These are phyloP conservation scores for Torulaspora maleeae DNA, from an alignment of 805 yeast species.

Conservation along the genomic window DNA sequence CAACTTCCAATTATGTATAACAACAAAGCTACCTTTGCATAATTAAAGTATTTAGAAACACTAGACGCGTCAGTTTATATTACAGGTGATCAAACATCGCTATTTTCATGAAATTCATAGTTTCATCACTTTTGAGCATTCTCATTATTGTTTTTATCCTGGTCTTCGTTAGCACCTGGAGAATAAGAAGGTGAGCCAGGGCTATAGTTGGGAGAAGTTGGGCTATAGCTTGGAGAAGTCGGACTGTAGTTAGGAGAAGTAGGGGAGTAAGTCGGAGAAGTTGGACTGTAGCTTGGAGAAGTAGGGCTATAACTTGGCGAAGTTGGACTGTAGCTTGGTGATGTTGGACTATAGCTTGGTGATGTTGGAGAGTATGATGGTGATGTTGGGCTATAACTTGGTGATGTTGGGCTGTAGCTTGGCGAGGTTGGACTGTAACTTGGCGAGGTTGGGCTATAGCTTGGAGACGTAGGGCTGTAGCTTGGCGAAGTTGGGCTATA, in stretches of 20 bases:
- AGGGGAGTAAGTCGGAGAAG: conserved; percentile 63
- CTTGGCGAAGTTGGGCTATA: conserved; percentile 63
- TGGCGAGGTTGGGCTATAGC: conserved; percentile 47
- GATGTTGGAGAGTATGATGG: conserved; percentile 59
- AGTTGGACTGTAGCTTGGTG: conserved; percentile 63
- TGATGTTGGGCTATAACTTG: conserved; percentile 49
- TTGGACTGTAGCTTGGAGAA: conserved; percentile 64
- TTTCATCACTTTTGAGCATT: conserved; percentile 4
- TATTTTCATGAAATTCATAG: conserved; percentile 4
- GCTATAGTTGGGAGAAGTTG: conserved; percentile 57
- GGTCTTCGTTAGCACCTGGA: conserved; percentile 36
- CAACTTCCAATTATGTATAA: conserved; percentile 1
- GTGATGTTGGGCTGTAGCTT: conserved; percentile 65
- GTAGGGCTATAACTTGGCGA: conserved; percentile 60
- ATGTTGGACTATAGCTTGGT: conserved; percentile 61
- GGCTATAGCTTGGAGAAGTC: conserved; percentile 62
- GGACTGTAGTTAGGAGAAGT: conserved; percentile 62
- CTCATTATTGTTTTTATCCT: conserved; percentile 17
- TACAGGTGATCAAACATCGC: conserved; percentile 7
- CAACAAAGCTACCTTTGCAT: background rate
- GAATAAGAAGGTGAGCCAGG: conserved; percentile 63
- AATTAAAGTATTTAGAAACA: background rate
- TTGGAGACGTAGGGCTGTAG: conserved; percentile 59
- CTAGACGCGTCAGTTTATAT: conserved; percentile 7
- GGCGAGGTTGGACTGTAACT: conserved; percentile 40